Base-by-base conservation (phyloP, 768 basidiomycete genomes). In the Tubosaeta sp. region DNA sequence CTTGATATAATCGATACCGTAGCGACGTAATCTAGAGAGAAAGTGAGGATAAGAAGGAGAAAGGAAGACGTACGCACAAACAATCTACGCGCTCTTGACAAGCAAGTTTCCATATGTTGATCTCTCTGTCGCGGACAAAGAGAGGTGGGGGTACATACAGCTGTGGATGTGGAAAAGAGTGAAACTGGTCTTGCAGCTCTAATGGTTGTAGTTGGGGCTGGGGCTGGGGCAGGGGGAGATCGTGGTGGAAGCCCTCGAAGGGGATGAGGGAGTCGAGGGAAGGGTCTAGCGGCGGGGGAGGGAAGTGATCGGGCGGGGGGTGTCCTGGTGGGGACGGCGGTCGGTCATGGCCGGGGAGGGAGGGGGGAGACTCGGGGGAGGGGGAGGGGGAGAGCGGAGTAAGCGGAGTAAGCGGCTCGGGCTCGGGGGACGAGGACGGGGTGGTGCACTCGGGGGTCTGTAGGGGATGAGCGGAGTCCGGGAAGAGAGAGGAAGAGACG, bases 81-180 rank as follows among this genome's bases (percentile, higher is more conserved):
- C 54, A 68, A 47, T 68, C 67, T 53, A 68, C 67, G 39, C 67
- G 64, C 54, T 68, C 67, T 54, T 69, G 67, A 44, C 67, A 68
- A 13, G 67, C 67, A 14, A 68, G 55, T 53, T 68, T 68, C 67
- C 67, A 68, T 45, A 68, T 68, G 48, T 68, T 68, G 57, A 69
- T 61, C 40, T 68, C 67, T 19, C 67, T 58, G 59, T 69, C 68
- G 24, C 66, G 68, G 48, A 59, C 62, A 43, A 64, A 57, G 25
- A 57, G 57, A 16, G 68, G 67, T 14, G 60, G 64, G 18, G 62
- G 60, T 49, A 64, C 59, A 56, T 66, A 66, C 36, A 65, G 55
- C 10, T 59, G 64, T 11, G 55, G 58, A 42, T 51, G 63, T 36
- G 58, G 44, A 53, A 62, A 66, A 12, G 64, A 54, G 24, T 57